Conservation (phyloP, 441 rosid genomes). For the Lepidium campestre region DNA sequence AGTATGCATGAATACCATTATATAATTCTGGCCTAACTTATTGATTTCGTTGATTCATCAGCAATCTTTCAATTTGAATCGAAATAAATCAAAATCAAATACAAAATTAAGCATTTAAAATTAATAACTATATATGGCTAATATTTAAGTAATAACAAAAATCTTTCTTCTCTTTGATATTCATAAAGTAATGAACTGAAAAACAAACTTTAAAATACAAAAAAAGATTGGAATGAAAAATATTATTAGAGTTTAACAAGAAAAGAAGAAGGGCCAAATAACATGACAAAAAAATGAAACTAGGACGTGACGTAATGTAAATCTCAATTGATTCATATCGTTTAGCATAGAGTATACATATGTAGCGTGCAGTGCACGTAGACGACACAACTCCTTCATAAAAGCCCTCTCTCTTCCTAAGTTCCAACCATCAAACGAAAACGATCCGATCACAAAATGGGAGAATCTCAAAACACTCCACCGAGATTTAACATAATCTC, state of each 20-base stretch:
- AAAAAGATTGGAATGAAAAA: background rate
- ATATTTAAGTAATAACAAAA: background rate
- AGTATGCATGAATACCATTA: too few relatives aligned
- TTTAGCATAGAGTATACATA: constrained; percentile 19
- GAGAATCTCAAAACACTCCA: background rate
- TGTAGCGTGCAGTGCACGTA: constrained; percentile 31
- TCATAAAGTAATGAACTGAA: background rate
- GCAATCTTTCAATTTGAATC: background rate
- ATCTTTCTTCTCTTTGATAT: background rate
- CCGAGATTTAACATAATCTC: too few relatives aligned
- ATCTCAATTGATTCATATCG: constrained; percentile 11
- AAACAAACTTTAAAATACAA: background rate
- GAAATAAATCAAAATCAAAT: background rate
- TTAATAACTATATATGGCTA: background rate
- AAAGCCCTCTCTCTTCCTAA: background rate
- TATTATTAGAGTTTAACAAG: background rate
- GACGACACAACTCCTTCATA: constrained; percentile 17
- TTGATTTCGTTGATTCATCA: background rate
- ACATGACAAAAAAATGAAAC: constrained; percentile 12
- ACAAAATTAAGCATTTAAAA: background rate
- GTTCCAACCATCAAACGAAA: background rate
- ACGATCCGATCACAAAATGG: constrained; percentile 16
- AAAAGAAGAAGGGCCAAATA: constrained; percentile 6
- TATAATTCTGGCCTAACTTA: background rate
- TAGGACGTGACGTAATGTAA: constrained; percentile 14